Conservation (phyloP, 257 asterid genomes). For the Pogostemon cablin region DNA sequence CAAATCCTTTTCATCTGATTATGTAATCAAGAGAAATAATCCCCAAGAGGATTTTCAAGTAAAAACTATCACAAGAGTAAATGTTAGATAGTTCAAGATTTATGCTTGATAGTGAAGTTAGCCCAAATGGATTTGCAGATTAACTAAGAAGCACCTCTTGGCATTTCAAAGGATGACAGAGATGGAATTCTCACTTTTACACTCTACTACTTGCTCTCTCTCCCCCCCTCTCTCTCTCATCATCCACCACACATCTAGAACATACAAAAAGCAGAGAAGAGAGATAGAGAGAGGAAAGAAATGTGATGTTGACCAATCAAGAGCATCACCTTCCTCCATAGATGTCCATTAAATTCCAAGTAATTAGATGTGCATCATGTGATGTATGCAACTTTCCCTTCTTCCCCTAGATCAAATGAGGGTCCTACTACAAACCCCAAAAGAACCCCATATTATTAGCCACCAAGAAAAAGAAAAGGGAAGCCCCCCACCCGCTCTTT, state of each 20-base stretch:
- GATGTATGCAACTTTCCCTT: constrained; percentile 35
- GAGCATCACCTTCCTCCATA: constrained; percentile 31
- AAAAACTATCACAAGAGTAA: too few species aligned
- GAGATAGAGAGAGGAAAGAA: neutral
- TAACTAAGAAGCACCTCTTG: too few species aligned
- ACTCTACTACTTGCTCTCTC: neutral
- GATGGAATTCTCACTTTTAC: too few species aligned
- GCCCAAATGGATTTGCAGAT: too few species aligned
- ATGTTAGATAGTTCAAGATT: too few species aligned
- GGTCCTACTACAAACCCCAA: constrained; percentile 46
- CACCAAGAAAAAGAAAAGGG: constrained; percentile 16
- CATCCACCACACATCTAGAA: neutral
- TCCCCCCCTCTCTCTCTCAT: neutral
- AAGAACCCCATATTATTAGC: constrained; percentile 17
- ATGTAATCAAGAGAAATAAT: too few species aligned
- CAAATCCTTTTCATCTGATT: too few species aligned
- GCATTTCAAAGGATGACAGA: too few species aligned
- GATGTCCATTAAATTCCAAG: constrained; percentile 38
- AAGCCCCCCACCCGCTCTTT: neutral
- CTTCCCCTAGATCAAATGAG: constrained; percentile 23
- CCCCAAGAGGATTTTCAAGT: too few species aligned
- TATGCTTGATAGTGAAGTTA: too few species aligned
- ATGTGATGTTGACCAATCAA: constrained; percentile 30
- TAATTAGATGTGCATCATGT: constrained; percentile 40
- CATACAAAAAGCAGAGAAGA: neutral